phyloP scores from a whole-genome alignment of 495 filamentous ascomycete genomes.

The Durotheca rogersii region DNA sequence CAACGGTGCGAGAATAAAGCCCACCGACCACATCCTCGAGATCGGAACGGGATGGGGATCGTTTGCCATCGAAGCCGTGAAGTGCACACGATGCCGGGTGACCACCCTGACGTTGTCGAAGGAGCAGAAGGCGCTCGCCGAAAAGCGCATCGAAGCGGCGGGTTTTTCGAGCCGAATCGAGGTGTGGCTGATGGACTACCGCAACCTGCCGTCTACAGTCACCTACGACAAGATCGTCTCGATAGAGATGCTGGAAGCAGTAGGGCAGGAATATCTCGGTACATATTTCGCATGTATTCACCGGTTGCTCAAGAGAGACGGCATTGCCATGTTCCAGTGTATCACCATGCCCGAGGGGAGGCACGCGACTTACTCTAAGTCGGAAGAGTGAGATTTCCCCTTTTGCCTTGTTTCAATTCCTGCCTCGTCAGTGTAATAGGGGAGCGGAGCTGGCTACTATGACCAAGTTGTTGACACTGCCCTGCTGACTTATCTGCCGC shows the following conservation, averaged over 20 bases:
- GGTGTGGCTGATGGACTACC: conserved; percentile 64
- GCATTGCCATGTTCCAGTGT: conserved; percentile 70
- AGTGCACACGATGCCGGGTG: conserved; percentile 59
- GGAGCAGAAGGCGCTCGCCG: conserved; percentile 63
- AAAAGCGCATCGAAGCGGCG: conserved; percentile 55
- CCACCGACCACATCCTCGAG: conserved; percentile 65
- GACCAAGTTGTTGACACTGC: too few relatives aligned
- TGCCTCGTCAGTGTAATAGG: too few relatives aligned
- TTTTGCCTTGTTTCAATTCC: conserved; percentile 14
- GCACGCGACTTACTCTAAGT: conserved; percentile 47
- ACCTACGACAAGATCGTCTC: conserved; percentile 68
- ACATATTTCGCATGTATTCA: conserved; percentile 63
- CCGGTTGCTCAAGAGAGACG: conserved; percentile 59
- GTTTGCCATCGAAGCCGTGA: conserved; percentile 63
- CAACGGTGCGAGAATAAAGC: conserved; percentile 57
- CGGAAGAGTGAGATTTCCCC: conserved; percentile 44
- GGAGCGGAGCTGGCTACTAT: too few relatives aligned
- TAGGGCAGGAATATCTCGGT: conserved; percentile 62
- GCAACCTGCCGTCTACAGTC: conserved; percentile 52
- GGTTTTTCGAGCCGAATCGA: conserved; percentile 54
- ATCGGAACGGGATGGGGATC: conserved; percentile 72
- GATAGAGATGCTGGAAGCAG: conserved; percentile 77
- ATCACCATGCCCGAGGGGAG: conserved; percentile 70
- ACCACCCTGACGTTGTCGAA: conserved; percentile 62
- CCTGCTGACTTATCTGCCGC: conserved; percentile 37